A percentile compares a stretch with the other conserved stretches of the same genome.
Conservation (phyloP, 2,329 filamentous ascomycete genomes). For the Colletotrichum agaves region DNA sequence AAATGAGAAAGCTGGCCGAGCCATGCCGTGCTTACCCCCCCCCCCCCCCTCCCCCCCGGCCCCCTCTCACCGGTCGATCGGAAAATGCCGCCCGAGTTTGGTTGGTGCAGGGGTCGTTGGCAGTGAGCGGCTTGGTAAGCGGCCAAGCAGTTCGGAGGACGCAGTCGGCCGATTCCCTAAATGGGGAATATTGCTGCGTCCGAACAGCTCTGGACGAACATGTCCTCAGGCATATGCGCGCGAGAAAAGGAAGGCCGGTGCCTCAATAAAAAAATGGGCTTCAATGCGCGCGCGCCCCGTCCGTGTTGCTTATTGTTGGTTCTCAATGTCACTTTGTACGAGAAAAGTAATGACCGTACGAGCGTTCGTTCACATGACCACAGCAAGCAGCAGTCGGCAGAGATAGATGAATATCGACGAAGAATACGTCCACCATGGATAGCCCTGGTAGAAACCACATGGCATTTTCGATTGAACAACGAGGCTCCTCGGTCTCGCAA, state of each 20-base stretch:
- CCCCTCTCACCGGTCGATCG: constrained; percentile 28
- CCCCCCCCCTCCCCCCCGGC: not conserved
- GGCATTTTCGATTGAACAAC: constrained; percentile 21
- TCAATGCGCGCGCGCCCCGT: not conserved
- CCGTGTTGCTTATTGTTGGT: constrained; percentile 21
- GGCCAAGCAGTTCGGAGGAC: constrained; percentile 8
- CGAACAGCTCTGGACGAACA: constrained; percentile 28
- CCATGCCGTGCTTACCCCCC: constrained; percentile 34
- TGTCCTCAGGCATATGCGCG: constrained; percentile 7
- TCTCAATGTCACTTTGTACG: not conserved
- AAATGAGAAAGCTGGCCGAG: constrained; percentile 24
- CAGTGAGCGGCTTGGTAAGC: constrained; percentile 10
- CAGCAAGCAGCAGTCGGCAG: not conserved
- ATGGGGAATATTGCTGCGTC: constrained; percentile 17
- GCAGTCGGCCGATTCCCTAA: not conserved
- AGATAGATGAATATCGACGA: not conserved
- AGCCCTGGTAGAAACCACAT: constrained; percentile 29
- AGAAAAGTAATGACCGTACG: not conserved
- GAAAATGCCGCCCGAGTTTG: constrained; percentile 21
- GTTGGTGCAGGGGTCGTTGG: constrained; percentile 11
- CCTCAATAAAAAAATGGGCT: not conserved
- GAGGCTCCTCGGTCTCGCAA: not conserved
- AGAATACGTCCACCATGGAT: constrained; percentile 26
- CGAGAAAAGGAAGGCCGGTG: not conserved
- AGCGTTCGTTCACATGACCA: not conserved